Evolutionary conservation across 805 yeast genomes (phyloP).

Genomic region (Kuraishia capsulata): DNA sequence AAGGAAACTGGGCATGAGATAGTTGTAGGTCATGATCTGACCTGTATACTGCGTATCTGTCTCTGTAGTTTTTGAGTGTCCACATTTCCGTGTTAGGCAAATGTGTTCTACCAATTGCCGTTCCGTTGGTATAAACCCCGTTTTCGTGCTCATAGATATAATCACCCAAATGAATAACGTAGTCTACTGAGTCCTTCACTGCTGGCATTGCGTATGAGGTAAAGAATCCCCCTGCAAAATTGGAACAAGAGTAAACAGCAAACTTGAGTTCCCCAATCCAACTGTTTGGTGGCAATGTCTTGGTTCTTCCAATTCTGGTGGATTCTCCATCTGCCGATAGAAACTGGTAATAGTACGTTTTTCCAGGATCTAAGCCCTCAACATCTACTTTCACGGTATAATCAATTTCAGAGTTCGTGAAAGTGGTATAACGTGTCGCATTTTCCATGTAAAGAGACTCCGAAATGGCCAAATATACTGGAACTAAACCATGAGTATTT

Average conservation of each 20-base stretch:
- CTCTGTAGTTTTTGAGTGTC: slow-evolving; percentile 13
- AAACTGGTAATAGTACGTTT: slow-evolving; percentile 12
- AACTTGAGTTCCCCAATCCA: slow-evolving; percentile 7
- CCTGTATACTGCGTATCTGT: slow-evolving; percentile 13
- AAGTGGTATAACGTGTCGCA: slow-evolving; percentile 2
- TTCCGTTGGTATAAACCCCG: slow-evolving; percentile 15
- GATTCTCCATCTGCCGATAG: slow-evolving; percentile 4
- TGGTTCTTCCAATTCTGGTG: slow-evolving; percentile 11
- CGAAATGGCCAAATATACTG: slow-evolving; percentile 3
- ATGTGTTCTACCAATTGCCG: slow-evolving; percentile 10
- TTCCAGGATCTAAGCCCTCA: slow-evolving; percentile 8
- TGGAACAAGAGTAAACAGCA: slow-evolving; percentile 16
- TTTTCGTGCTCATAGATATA: slow-evolving; percentile 16
- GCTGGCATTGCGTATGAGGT: slow-evolving; percentile 13
- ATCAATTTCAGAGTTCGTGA: slow-evolving; percentile 9
- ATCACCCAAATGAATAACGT: slow-evolving; percentile 16
- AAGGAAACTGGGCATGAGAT: slow-evolving; percentile 14
- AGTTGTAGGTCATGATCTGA: slow-evolving; percentile 12
- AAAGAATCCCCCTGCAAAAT: slow-evolving; percentile 16
- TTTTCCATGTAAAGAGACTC: slow-evolving; percentile 4
- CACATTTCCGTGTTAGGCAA: slow-evolving; percentile 12
- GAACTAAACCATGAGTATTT: not conserved
- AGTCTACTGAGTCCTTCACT: slow-evolving; percentile 12
- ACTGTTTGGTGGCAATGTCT: slow-evolving; percentile 11
- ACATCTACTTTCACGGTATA: slow-evolving; percentile 14